Conservation (phyloP, 371 early-diverging fungal species). For the Chytridiales sp. region DNA sequence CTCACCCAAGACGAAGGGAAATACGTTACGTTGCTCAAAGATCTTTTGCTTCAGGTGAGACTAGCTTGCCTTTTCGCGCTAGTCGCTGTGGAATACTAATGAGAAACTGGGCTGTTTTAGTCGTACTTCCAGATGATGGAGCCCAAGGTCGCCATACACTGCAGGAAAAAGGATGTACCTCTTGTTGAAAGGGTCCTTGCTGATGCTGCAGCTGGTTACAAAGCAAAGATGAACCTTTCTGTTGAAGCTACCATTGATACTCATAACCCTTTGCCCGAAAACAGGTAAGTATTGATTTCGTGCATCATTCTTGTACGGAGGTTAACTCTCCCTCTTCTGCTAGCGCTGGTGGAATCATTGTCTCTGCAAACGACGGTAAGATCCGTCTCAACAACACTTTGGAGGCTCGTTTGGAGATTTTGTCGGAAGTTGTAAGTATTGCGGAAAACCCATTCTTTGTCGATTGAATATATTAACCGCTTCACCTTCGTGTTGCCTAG, state of each 20-base stretch:
- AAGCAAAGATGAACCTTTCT: slow-evolving; percentile 48
- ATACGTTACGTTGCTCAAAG: slow-evolving; percentile 64
- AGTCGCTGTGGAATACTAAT: not conserved
- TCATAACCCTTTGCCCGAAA: slow-evolving; percentile 59
- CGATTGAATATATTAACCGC: not conserved
- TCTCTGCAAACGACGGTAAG: slow-evolving; percentile 72
- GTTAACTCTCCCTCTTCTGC: not conserved
- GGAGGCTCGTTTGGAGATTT: slow-evolving; percentile 76
- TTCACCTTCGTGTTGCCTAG: not conserved
- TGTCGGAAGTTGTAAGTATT: slow-evolving; percentile 36
- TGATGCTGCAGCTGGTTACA: slow-evolving; percentile 59
- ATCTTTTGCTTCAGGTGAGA: slow-evolving; percentile 73
- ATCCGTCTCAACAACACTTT: slow-evolving; percentile 88
- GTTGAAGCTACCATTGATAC: slow-evolving; percentile 59
- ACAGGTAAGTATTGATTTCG: slow-evolving; percentile 37
- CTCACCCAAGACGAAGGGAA: slow-evolving; percentile 55
- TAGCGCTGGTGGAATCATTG: slow-evolving; percentile 89
- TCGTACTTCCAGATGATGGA: slow-evolving; percentile 85
- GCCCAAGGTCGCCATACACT: slow-evolving; percentile 63
- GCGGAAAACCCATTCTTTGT: not conserved
- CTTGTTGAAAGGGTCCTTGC: slow-evolving; percentile 61
- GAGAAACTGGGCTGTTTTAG: slow-evolving; percentile 36
- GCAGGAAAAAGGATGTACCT: slow-evolving; percentile 73
- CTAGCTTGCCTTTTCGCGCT: not conserved
- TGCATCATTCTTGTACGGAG: not conserved